phyloP scores from a whole-genome alignment of 306 rosid genomes.

The Pueraria montana region DNA sequence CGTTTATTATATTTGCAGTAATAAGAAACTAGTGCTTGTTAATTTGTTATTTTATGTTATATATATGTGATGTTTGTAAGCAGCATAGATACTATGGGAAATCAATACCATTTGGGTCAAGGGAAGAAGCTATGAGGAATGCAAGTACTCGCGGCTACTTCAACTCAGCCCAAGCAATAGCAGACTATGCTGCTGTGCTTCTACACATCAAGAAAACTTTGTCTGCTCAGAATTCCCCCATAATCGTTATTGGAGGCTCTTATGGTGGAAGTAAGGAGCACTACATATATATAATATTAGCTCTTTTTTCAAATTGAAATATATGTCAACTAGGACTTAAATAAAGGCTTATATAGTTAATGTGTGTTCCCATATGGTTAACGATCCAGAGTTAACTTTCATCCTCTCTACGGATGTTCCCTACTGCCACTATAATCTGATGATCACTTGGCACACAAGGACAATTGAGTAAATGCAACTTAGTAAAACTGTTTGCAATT shows the following conservation, averaged over 20 bases:
- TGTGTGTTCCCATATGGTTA: too few relatives aligned
- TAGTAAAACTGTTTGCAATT: too few relatives aligned
- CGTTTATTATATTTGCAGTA: neutral
- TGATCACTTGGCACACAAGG: too few relatives aligned
- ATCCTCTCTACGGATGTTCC: neutral
- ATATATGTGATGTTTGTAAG: neutral
- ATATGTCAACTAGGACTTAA: neutral
- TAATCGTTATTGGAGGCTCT: conserved; percentile 68
- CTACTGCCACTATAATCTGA: too few relatives aligned
- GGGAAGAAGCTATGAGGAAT: conserved; percentile 53
- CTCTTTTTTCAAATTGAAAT: neutral
- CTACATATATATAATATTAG: neutral
- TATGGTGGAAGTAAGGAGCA: conserved; percentile 69
- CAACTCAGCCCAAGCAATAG: conserved; percentile 69
- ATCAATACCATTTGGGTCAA: conserved; percentile 63
- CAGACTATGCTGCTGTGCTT: conserved; percentile 70
- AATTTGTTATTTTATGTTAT: neutral
- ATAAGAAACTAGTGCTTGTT: neutral
- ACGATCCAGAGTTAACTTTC: neutral
- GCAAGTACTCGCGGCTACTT: conserved; percentile 54
- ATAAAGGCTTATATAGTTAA: neutral
- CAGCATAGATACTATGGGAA: conserved; percentile 56
- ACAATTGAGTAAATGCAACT: neutral
- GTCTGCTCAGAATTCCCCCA: conserved; percentile 55
- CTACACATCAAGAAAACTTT: conserved; percentile 54